phyloP scores from a whole-genome alignment of 2,329 filamentous ascomycete species.

The Bipolaris bicolor region DNA sequence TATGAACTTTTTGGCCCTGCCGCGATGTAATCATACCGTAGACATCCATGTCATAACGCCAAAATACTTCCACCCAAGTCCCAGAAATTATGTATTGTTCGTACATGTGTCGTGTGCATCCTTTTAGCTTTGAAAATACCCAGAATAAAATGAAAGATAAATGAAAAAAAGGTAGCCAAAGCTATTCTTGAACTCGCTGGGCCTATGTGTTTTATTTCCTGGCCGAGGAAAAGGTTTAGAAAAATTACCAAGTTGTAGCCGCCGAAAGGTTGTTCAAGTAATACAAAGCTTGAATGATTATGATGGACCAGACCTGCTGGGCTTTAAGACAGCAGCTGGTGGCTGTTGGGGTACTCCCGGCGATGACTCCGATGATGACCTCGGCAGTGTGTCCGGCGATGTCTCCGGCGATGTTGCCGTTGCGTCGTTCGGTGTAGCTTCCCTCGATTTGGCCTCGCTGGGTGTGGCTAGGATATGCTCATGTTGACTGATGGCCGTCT shows the following conservation, averaged over 20 bases:
- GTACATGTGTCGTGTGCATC: not conserved
- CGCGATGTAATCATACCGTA: not conserved
- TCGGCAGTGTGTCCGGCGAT: not conserved
- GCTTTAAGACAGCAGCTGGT: constrained; percentile 5
- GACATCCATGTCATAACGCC: not conserved
- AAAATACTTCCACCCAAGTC: not conserved
- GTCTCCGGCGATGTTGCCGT: not conserved
- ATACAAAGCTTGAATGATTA: not conserved
- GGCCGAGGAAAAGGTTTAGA: not conserved
- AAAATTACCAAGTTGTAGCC: not conserved
- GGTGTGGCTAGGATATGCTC: not conserved
- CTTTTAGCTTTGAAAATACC: not conserved
- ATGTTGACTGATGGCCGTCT: not conserved
- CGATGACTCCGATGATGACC: not conserved
- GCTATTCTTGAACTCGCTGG: not conserved
- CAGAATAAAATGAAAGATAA: not conserved
- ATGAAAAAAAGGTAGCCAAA: not conserved
- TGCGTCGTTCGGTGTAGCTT: not conserved
- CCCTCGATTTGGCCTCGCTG: too few species aligned
- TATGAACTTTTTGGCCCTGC: too few species aligned
- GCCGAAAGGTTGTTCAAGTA: not conserved
- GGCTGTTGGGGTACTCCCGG: not conserved
- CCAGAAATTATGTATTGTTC: not conserved
- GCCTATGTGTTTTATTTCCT: not conserved
- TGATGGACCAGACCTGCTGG: not conserved